These are phyloP conservation scores for Knufia fluminis DNA, from an alignment of 2,329 filamentous ascomycete species.

Conservation along the genomic window DNA sequence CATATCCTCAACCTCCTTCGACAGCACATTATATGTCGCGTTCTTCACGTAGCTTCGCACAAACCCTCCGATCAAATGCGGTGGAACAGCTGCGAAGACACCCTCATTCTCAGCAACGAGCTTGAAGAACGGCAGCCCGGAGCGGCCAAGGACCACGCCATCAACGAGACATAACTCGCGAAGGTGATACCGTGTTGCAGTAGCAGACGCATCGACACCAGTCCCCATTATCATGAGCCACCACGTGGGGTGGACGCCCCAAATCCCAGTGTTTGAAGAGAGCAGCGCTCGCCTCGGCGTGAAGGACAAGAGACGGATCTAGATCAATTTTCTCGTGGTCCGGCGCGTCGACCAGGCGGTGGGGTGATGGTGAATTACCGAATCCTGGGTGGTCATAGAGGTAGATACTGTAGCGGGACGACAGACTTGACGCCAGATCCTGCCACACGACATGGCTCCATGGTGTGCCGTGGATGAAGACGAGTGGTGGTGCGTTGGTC, in stretches of 20 bases:
- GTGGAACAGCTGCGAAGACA: slow-evolving; percentile 30
- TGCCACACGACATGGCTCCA: slow-evolving; percentile 38
- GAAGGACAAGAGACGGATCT: slow-evolving; percentile 31
- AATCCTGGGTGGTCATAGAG: slow-evolving; percentile 41
- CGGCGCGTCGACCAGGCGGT: slow-evolving; percentile 16
- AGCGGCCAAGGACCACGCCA: slow-evolving; percentile 36
- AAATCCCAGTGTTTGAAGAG: slow-evolving; percentile 30
- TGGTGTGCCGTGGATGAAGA: slow-evolving; percentile 42
- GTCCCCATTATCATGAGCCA: slow-evolving; percentile 41
- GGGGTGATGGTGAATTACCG: slow-evolving; percentile 28
- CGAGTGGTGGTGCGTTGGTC: slow-evolving; percentile 25
- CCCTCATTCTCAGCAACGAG: slow-evolving; percentile 29
- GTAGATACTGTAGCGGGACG: slow-evolving; percentile 32
- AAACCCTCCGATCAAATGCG: slow-evolving; percentile 31
- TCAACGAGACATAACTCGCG: slow-evolving; percentile 35
- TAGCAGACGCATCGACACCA: slow-evolving; percentile 33
- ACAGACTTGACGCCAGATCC: slow-evolving; percentile 29
- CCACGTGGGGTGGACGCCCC: slow-evolving; percentile 28
- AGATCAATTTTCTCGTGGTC: slow-evolving; percentile 13
- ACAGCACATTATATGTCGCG: slow-evolving; percentile 28
- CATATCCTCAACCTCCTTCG: slow-evolving; percentile 28
- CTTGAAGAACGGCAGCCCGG: slow-evolving; percentile 37
- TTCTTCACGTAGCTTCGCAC: slow-evolving; percentile 34
- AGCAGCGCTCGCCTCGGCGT: slow-evolving; percentile 32
- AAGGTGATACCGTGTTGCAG: slow-evolving; percentile 32